Evolutionary conservation across 2,329 filamentous ascomycete genomes (phyloP), one percentile per base, ranked within the genome.

Genomic region (Talaromyces marneffei): DNA sequence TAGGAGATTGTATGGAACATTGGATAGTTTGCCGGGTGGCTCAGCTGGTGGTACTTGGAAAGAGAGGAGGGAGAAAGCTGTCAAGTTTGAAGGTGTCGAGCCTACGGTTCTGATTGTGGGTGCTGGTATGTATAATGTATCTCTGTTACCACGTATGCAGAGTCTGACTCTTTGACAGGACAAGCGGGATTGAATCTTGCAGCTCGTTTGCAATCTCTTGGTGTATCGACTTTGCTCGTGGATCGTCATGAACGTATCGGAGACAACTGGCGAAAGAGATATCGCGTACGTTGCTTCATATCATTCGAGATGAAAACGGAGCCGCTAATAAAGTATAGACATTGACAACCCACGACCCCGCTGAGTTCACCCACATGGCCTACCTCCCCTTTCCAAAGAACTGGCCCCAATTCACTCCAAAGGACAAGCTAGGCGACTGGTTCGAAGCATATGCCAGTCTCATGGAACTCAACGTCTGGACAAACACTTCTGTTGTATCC

Each of bases 201-300:
- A 25, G 77, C 77, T 35, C 73, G 77, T 10, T 69, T 79, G 2
- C 71, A 78, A 58, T 73, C 72, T 3, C 67, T 79, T 12, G 74
- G 75, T 3, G 60, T 80, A 0, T 71, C 73, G 4, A 71, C 69
- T 55, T 67, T 82, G 18, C 70, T 82, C 31, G 66, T 82, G 14
- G 80, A 83, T 56, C 74, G 74, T 57, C 76, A 78, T 40, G 69
- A 75, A 16, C 70, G 76, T 0, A 70, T 82, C 9, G 80, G 80
- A 4, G 80, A 82, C 63, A 80, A 79, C 55, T 83, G 81, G 81
- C 69, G 78, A 2, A 73, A 77, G 16, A 74, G 81, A n/a, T 83
- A 83, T 62, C 71, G 76, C 25, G 73, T 75, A 56, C 14, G 58
- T 60, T 33, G 48, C 18, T 20, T 33, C 16, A 33, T 52, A 5